Percentiles rank a stretch among this genome's conserved stretches.
Conservation (phyloP, 129 eudicot species). For the Lonicera japonica region DNA sequence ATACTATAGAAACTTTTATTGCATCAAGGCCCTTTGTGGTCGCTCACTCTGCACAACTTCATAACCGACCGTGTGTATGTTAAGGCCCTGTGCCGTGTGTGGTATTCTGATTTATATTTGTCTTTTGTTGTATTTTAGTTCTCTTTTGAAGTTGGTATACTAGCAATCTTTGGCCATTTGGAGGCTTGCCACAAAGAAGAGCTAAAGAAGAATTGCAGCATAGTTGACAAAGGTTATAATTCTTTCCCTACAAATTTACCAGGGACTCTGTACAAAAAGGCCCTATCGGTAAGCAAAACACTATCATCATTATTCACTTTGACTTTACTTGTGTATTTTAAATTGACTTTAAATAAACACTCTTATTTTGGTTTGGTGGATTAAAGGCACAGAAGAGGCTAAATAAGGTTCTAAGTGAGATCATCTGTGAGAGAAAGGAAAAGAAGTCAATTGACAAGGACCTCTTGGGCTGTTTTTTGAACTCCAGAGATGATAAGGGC, state of each 20-base stretch:
- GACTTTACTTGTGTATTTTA: neutral
- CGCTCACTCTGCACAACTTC: too few relatives aligned
- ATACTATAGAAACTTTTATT: too few relatives aligned
- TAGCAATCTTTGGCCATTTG: slow-evolving; percentile 50
- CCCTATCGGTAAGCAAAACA: slow-evolving; percentile 35
- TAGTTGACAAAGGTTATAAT: slow-evolving; percentile 50
- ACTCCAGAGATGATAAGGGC: slow-evolving; percentile 38
- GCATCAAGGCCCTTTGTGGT: too few relatives aligned
- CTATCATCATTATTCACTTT: neutral
- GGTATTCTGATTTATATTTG: neutral
- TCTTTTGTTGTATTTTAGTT: slow-evolving; percentile 22
- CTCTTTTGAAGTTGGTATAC: slow-evolving; percentile 58
- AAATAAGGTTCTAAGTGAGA: slow-evolving; percentile 28
- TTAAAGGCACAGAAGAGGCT: slow-evolving; percentile 45
- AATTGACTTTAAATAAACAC: neutral
- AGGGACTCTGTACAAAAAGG: slow-evolving; percentile 49
- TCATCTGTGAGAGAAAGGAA: slow-evolving; percentile 42
- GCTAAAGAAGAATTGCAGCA: slow-evolving; percentile 43
- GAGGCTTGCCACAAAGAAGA: slow-evolving; percentile 33
- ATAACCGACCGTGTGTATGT: too few relatives aligned
- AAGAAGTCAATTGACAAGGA: slow-evolving; percentile 28
- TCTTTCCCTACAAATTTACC: slow-evolving; percentile 53
- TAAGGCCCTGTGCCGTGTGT: too few relatives aligned
- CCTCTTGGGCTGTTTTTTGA: slow-evolving; percentile 37
- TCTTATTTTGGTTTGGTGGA: neutral